Base-by-base conservation (phyloP, 345 rosid genomes). In the Aquilaria malaccensis region DNA sequence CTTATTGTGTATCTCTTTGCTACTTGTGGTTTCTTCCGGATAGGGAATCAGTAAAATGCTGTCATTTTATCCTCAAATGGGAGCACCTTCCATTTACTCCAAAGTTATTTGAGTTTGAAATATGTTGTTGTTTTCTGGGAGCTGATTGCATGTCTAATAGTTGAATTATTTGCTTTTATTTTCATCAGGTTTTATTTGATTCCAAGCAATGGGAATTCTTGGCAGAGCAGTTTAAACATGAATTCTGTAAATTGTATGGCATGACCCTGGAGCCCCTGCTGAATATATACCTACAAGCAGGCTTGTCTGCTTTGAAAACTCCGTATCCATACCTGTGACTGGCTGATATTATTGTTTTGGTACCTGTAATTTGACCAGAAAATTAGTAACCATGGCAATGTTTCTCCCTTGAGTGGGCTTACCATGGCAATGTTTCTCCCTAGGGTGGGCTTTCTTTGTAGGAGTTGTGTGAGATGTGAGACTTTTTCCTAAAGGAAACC, bases 271-370 rank as follows among this genome's bases (percentile, higher is more conserved):
- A 90, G 78, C 96, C 99, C 14, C 70, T 94, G 71, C 72, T 94
- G 72, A 90, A 85, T 77, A 94, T 94, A 56, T 94, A 81, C 72
- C 75, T 94, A 60, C 97, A 94, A 77, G 97, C 96, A 63, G 99
- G 99, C 75, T 77, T 94, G 75, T 94, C 95, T 65, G 93, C 97
- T 3, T 69, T 94, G 71, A 94, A 94, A 78, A 88, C 99, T 63
- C 89, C 93, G 97, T 90, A 94, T 85, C 85, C 93, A 68, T 6
- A 10, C 56, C 52, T 55, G 33, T 51, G 52, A 59, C 57, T 33
- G 0, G 33, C 32, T 45, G 33, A 43, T 37, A 4, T 37, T 10
- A 32, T 33, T 52, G 22, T 9, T 49, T 49, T 49, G 43, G 1
- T 43, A 7, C 32, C 41, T 45, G 15, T 65, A 29, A 22, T 64